Evolutionary conservation across 2,329 filamentous ascomycete species (phyloP).

Genomic region (Cyphellophora europaea): DNA sequence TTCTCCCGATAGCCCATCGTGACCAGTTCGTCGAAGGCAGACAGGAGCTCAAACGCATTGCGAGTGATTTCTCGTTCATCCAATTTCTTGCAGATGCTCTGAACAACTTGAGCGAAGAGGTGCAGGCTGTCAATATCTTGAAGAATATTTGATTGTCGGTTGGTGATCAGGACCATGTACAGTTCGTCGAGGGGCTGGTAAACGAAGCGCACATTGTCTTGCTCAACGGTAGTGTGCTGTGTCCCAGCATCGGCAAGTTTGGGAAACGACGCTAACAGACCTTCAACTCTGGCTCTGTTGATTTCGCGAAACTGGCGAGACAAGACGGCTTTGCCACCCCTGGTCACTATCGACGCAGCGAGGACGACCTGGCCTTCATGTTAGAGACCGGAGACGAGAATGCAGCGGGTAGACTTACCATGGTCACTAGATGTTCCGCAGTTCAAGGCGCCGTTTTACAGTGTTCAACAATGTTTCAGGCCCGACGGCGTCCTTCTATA

Average conservation of each 20-base stretch:
- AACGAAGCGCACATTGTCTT: conserved; percentile 98
- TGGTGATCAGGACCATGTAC: conserved; percentile 99
- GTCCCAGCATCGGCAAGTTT: conserved; percentile 94
- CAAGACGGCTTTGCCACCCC: conserved; percentile 95
- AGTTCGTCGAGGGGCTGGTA: conserved; percentile 98
- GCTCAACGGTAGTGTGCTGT: conserved; percentile 96
- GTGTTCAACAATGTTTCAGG: too few species aligned
- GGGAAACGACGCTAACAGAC: conserved; percentile 89
- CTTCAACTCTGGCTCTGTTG: conserved; percentile 92
- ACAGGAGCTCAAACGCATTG: conserved; percentile 92
- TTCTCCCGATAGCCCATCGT: conserved; percentile 95
- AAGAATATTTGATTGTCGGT: conserved; percentile 97
- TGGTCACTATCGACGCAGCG: conserved; percentile 96
- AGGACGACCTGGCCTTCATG: conserved; percentile 64
- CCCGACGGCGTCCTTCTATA: too few species aligned
- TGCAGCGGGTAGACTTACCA: conserved; percentile 2
- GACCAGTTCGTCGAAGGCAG: conserved; percentile 94
- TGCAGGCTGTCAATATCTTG: conserved; percentile 99
- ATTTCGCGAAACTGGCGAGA: conserved; percentile 98
- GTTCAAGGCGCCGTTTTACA: too few species aligned
- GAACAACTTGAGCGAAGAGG: conserved; percentile 93
- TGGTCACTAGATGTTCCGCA: too few species aligned
- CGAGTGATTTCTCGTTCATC: conserved; percentile 92
- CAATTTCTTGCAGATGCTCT: conserved; percentile 88
- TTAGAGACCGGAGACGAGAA: neutral